phyloP scores from a whole-genome alignment of 1,139 yeast species.

The Yamadazyma atlantica region DNA sequence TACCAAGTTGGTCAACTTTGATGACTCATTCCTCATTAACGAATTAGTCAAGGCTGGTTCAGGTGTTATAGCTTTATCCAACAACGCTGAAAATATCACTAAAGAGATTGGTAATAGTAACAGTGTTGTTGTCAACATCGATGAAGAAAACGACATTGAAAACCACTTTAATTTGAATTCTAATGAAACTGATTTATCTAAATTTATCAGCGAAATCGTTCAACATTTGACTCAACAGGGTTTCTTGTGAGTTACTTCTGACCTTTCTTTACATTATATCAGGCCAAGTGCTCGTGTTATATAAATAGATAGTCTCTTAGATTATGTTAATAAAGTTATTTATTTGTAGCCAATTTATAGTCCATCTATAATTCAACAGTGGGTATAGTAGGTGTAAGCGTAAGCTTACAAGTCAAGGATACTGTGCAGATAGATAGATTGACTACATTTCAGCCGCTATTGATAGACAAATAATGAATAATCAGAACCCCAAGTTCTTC shows the following conservation, averaged over 20 bases:
- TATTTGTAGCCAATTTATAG: not conserved
- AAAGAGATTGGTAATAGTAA: conserved; percentile 44
- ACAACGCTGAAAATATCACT: conserved; percentile 35
- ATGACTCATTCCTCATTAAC: conserved; percentile 63
- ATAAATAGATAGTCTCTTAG: not conserved
- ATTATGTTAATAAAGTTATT: not conserved
- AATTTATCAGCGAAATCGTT: conserved; percentile 71
- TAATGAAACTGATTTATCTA: conserved; percentile 20
- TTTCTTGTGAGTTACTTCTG: conserved; percentile 39
- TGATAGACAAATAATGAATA: too few species aligned
- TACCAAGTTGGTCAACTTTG: conserved; percentile 57
- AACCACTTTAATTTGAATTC: conserved; percentile 14
- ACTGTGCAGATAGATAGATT: too few species aligned
- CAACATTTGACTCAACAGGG: conserved; percentile 77
- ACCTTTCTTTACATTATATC: too few species aligned
- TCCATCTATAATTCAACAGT: not conserved
- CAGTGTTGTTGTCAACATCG: conserved; percentile 24
- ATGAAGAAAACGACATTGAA: conserved; percentile 11
- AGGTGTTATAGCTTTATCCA: conserved; percentile 68
- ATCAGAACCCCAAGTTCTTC: too few species aligned
- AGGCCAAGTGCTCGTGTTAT: too few species aligned
- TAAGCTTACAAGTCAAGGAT: too few species aligned
- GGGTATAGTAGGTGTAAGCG: too few species aligned
- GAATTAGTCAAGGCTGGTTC: conserved; percentile 89
- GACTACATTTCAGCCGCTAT: too few species aligned